Conservation (phyloP, 352 stramenopile genomes). For the Plasmopara muralis region DNA sequence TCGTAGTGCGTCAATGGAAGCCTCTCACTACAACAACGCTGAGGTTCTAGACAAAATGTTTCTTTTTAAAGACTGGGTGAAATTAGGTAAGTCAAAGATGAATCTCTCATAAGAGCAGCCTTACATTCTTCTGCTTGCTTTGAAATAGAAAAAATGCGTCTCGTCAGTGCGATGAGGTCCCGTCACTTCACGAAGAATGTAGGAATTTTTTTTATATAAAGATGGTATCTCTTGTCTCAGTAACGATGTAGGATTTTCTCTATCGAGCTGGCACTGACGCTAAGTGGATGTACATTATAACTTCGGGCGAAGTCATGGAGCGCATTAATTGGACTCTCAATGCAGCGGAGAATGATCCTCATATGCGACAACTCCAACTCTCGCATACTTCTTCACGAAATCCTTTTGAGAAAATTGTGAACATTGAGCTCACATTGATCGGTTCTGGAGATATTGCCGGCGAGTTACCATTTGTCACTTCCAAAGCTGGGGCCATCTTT, state of each 20-base stretch:
- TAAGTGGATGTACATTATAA: conserved; percentile 74
- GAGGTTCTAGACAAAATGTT: too few species aligned
- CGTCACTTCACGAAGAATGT: conserved; percentile 62
- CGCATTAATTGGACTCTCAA: conserved; percentile 53
- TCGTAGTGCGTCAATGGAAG: too few species aligned
- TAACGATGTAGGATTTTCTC: conserved; percentile 31
- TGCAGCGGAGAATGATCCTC: conserved; percentile 1
- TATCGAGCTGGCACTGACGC: conserved; percentile 55
- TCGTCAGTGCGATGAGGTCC: conserved; percentile 60
- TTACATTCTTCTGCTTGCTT: conserved; percentile 9
- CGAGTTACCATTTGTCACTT: conserved; percentile 6
- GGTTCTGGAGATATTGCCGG: too few species aligned
- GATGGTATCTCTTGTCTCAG: too few species aligned
- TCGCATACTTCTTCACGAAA: too few species aligned
- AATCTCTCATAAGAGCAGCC: too few species aligned
- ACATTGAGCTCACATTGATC: too few species aligned
- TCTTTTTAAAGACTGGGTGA: too few species aligned
- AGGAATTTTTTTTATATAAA: background rate
- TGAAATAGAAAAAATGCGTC: conserved; percentile 59
- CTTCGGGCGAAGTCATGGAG: conserved; percentile 59
- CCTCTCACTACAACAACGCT: too few species aligned
- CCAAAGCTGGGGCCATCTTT: conserved; percentile 41
- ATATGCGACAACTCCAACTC: too few species aligned
- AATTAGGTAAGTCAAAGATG: too few species aligned
- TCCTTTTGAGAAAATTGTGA: too few species aligned